These are phyloP conservation scores for Dothiorella sarmentorum DNA, from an alignment of 2,329 filamentous ascomycete species.

Conservation along the genomic window DNA sequence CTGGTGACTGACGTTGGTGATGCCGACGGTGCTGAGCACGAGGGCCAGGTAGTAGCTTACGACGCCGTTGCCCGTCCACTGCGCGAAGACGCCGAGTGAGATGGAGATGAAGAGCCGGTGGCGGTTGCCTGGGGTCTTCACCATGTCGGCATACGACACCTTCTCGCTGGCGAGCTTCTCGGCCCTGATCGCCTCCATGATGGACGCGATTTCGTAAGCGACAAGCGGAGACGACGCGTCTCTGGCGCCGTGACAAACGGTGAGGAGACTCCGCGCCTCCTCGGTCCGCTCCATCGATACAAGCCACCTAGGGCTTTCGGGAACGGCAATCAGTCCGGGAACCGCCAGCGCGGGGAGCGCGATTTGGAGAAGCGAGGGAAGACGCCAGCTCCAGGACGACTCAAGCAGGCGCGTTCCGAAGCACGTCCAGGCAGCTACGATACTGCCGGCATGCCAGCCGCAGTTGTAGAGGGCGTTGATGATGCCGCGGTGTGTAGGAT, in stretches of 20 bases:
- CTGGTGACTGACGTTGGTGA: constrained; percentile 34
- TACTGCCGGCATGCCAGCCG: constrained; percentile 39
- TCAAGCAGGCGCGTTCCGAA: constrained; percentile 43
- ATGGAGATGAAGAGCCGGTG: constrained; percentile 53
- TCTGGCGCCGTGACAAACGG: constrained; percentile 52
- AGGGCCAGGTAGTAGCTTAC: constrained; percentile 41
- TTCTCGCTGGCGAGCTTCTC: constrained; percentile 49
- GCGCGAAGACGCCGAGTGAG: constrained; percentile 54
- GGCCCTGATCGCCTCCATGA: constrained; percentile 46
- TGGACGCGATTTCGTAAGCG: constrained; percentile 49
- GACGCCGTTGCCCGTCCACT: constrained; percentile 55
- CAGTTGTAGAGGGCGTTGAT: constrained; percentile 36
- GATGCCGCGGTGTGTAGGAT: constrained; percentile 39
- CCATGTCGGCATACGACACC: constrained; percentile 43
- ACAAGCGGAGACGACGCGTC: constrained; percentile 45
- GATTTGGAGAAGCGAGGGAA: constrained; percentile 44
- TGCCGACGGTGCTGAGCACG: constrained; percentile 33
- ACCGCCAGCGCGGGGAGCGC: constrained; percentile 47
- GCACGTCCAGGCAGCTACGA: constrained; percentile 46
- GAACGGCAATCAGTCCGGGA: constrained; percentile 43
- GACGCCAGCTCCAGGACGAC: constrained; percentile 37
- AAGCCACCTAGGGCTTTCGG: constrained; percentile 58
- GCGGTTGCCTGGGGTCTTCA: constrained; percentile 51
- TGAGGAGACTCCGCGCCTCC: constrained; percentile 48
- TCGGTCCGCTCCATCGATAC: constrained; percentile 43